Base-by-base conservation (phyloP, 768 basidiomycete species). In the Grammothele lineata region DNA sequence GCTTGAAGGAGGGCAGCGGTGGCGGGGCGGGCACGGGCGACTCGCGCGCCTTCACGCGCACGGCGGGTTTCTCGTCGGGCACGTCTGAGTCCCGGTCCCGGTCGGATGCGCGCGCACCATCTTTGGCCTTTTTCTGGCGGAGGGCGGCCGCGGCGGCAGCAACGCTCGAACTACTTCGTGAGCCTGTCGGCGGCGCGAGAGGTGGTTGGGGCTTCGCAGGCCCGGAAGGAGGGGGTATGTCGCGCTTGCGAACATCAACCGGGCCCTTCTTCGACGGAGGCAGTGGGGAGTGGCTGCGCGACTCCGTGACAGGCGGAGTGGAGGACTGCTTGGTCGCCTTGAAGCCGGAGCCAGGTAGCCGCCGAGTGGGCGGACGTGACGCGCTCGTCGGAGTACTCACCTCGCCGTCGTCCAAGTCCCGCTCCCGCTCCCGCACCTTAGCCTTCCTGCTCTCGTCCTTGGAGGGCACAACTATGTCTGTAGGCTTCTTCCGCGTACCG, bases 341-440 rank as follows among this genome's bases (percentile, higher is more conserved):
- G 54, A 68, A 77, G 3, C 76, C 77, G 4, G 78, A 78, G 0
- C 78, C 77, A 23, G 77, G 77, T 11, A 65, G 46, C 26, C 72
- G 69, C 39, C 70, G 64, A 8, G 58, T 48, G 2, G 57, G 47
- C 5, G 57, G 39, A 8, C 55, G 44, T 35, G 70, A 57, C n/a
- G 51, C 38, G 34, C 47, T 35, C 17, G 53, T 43, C 7, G 51
- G 40, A 27, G 53, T 39, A 24, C 57, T 51, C 27, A 30, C 27
- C 23, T 33, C 27, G 18, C 48, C 59, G 33, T 15, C 43, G 17
- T 45, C 57, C 15, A 38, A 23, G 19, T 54, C 54, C 10, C 57
- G 54, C 10, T 30, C 27, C 8, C 40, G 40, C 17, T 54, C 53
- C 33, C 57, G 54, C 14, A 40, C 54, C 49, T 56, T 59, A 14